Percentiles rank a stretch among this genome's conserved stretches.
phyloP scores from a whole-genome alignment of 179 eudicot species.

The Corrigiola litoralis region DNA sequence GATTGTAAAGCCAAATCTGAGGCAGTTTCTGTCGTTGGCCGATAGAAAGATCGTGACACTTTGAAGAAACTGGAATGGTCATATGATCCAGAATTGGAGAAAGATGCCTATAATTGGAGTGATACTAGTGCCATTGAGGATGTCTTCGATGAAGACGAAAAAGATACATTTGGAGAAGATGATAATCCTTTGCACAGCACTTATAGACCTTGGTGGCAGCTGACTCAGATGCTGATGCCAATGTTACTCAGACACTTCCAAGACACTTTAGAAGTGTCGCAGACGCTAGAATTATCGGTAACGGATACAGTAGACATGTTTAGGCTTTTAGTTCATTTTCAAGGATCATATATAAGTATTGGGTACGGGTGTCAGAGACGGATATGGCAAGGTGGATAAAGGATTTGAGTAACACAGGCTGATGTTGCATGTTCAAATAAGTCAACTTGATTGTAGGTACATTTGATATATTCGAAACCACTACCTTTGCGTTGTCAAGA shows the following conservation, averaged over 20 bases:
- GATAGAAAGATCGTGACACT: conserved; percentile 77
- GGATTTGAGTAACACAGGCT: too few species aligned
- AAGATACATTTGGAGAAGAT: conserved; percentile 16
- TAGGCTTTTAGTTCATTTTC: too few species aligned
- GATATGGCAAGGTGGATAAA: too few species aligned
- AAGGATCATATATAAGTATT: too few species aligned
- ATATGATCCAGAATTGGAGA: conserved; percentile 50
- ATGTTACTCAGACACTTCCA: too few species aligned
- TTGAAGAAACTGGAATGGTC: conserved; percentile 79
- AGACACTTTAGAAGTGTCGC: too few species aligned
- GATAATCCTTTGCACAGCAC: conserved; percentile 16
- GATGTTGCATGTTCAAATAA: neutral
- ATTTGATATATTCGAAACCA: too few species aligned
- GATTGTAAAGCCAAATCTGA: conserved; percentile 68
- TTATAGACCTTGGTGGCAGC: conserved; percentile 61
- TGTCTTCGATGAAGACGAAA: conserved; percentile 21
- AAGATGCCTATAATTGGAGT: conserved; percentile 14
- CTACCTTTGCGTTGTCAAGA: too few species aligned
- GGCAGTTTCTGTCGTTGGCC: conserved; percentile 60
- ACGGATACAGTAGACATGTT: too few species aligned
- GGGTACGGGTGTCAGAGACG: too few species aligned
- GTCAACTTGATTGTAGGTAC: neutral
- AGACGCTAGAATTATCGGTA: too few species aligned
- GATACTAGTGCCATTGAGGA: conserved; percentile 28
- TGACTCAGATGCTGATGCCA: conserved; percentile 41